Evolutionary conservation across 345 rosid species (phyloP).

Genomic region (Aethionema arabicum): DNA sequence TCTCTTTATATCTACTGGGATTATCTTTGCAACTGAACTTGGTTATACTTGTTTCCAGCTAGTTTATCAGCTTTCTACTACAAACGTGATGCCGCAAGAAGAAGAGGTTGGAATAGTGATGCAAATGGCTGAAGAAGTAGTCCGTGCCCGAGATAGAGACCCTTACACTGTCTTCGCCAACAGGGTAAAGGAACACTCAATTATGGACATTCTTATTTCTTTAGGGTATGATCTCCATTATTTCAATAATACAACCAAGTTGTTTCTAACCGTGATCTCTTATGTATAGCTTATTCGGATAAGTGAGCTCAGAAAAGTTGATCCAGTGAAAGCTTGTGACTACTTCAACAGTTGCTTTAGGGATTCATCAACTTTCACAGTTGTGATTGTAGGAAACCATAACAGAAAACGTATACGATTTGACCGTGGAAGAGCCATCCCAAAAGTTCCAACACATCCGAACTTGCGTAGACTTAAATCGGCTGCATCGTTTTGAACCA

Average conservation of each 20-base stretch:
- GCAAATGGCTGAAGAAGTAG: constrained; percentile 89
- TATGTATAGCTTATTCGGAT: constrained; percentile 68
- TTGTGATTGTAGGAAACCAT: constrained; percentile 87
- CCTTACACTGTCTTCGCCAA: constrained; percentile 81
- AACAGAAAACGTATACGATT: no score
- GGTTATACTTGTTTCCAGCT: constrained; percentile 52
- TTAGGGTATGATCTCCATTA: constrained; percentile 54
- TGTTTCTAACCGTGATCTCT: constrained; percentile 28
- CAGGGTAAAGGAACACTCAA: constrained; percentile 83
- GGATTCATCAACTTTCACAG: constrained; percentile 91
- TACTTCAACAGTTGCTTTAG: constrained; percentile 82
- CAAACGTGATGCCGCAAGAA: constrained; percentile 71
- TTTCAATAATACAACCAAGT: constrained; percentile 12
- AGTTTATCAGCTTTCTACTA: constrained; percentile 79
- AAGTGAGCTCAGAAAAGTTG: constrained; percentile 68
- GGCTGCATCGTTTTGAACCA: constrained; percentile 53
- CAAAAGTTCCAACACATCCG: no score
- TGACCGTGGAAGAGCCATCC: no score
- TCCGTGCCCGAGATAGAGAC: constrained; percentile 91
- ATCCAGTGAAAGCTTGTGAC: constrained; percentile 86
- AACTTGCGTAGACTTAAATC: constrained; percentile 59
- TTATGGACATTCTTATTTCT: constrained; percentile 87
- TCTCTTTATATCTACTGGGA: constrained; percentile 7
- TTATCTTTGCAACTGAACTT: constrained; percentile 6
- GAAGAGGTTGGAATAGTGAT: constrained; percentile 88